phyloP scores from a whole-genome alignment of 768 basidiomycete species.

The Xerocomus potaroensis region DNA sequence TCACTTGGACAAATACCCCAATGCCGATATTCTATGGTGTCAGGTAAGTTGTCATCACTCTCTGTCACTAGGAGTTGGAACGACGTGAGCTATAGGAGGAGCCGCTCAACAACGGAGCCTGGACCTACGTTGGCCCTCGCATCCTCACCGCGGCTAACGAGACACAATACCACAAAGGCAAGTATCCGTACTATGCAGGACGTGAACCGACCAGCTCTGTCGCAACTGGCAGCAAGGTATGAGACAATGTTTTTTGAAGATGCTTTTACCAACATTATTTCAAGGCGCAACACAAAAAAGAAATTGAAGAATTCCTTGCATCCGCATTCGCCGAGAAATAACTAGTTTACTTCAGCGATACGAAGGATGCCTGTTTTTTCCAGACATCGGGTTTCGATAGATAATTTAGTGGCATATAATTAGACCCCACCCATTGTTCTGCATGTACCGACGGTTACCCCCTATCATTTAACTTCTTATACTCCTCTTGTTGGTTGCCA shows the following conservation, averaged over 20 bases:
- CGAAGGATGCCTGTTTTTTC: background rate
- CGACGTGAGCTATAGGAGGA: slow-evolving; percentile 57
- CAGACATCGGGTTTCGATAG: background rate
- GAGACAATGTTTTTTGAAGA: slow-evolving; percentile 3
- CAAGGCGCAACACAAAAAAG: slow-evolving; percentile 83
- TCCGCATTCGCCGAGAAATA: slow-evolving; percentile 47
- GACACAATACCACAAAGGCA: slow-evolving; percentile 86
- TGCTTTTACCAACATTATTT: background rate
- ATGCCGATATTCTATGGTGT: slow-evolving; percentile 90
- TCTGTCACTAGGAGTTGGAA: background rate
- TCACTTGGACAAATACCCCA: slow-evolving; percentile 94
- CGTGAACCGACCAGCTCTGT: slow-evolving; percentile 90
- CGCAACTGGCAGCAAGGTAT: slow-evolving; percentile 86
- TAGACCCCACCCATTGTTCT: too few species aligned
- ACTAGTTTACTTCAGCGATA: background rate
- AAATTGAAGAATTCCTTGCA: slow-evolving; percentile 72
- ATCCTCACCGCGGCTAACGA: slow-evolving; percentile 90
- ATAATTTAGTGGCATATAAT: slow-evolving; percentile 3
- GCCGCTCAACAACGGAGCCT: slow-evolving; percentile 95
- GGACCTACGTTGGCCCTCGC: slow-evolving; percentile 93
- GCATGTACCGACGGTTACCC: too few species aligned
- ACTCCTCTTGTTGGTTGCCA: too few species aligned
- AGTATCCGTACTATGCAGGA: slow-evolving; percentile 90
- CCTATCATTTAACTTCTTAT: too few species aligned
- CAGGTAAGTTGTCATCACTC: slow-evolving; percentile 45